Evolutionary conservation across 2,329 filamentous ascomycete species (phyloP).

Genomic region (Gaeumannomyces sp.): DNA sequence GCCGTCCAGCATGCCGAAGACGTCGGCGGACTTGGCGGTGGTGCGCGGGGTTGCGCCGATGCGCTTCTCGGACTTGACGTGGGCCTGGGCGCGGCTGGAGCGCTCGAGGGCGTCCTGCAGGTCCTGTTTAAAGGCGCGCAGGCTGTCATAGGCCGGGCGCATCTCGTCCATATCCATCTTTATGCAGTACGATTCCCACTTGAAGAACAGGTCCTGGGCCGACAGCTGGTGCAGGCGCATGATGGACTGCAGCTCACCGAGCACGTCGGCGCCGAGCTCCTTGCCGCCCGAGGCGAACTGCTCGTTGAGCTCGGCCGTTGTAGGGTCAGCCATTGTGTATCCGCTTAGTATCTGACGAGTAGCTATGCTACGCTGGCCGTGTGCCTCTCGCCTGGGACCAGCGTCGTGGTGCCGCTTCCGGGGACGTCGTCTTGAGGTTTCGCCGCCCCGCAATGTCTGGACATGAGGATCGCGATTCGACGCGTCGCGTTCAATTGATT

Average conservation of each 20-base stretch:
- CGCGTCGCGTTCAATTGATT: slow-evolving; percentile 1
- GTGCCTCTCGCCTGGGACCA: background rate
- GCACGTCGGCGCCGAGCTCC: slow-evolving; percentile 68
- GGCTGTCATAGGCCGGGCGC: slow-evolving; percentile 61
- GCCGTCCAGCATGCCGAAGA: slow-evolving; percentile 78
- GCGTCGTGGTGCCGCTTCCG: background rate
- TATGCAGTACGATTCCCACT: slow-evolving; percentile 97
- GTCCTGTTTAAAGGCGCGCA: slow-evolving; percentile 76
- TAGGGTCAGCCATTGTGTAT: slow-evolving; percentile 32
- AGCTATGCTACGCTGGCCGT: background rate
- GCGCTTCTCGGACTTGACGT: slow-evolving; percentile 58
- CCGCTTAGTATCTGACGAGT: background rate
- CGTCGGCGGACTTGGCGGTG: slow-evolving; percentile 50
- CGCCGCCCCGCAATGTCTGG: too few relatives aligned
- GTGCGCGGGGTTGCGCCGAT: slow-evolving; percentile 57
- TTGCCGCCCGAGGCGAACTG: slow-evolving; percentile 49
- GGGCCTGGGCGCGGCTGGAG: slow-evolving; percentile 55
- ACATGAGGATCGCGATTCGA: background rate
- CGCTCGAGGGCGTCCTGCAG: slow-evolving; percentile 80
- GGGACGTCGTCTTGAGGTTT: background rate
- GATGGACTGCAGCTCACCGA: slow-evolving; percentile 78
- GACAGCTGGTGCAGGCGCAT: slow-evolving; percentile 75
- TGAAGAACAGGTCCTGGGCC: slow-evolving; percentile 87
- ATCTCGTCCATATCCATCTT: slow-evolving; percentile 83
- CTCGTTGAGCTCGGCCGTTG: slow-evolving; percentile 35